Evolutionary conservation across 208 protist species (phyloP), one percentile per base, ranked within the genome.

Genomic region (Leishmania amazonensis): DNA sequence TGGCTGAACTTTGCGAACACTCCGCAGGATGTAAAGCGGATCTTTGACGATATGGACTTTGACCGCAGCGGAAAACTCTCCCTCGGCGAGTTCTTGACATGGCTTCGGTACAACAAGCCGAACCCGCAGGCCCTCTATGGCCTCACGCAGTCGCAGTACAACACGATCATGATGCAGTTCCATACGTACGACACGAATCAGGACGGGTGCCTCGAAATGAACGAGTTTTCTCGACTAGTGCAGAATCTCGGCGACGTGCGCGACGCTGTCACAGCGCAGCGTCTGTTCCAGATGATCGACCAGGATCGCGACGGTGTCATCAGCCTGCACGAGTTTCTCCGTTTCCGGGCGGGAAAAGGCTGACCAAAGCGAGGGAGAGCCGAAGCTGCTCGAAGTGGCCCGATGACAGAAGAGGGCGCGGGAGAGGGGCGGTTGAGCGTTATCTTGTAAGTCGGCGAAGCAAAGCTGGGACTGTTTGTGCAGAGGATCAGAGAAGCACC

Each of bases 111-210:
- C 80, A 94, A 96, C 87, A 91, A 91, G 76, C 94, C 94, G 4
- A 88, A 95, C 76, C 92, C 94, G 40, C 76, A 90, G 57, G 74
- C 87, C 1, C 84, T 96, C 24, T 97, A 97, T 75, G 93, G 93
- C 2, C 83, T 96, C 13, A 91, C 89, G 35, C 93, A 96, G 76
- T 67, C 87, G 21, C 88, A 97, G 77, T 97, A 97, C 88, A 94
- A 95, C 79, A 92, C 89, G 28, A 88, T 96, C 47, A 94, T 97
- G 93, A 95, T 97, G 88, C 93, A 97, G 79, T 96, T 96, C 76
- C 93, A 89, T 80, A 81, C 78, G 35, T 96, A 94, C 86, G 91
- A 96, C 81, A 81, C 38, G 54, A 89, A 96, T 62, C 87, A 94
- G 54, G 90, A 96, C 78, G 94, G 94, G 17, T 79, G 84, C 38